Conservation (phyloP, 192 early-diverging fungal species). For the Gryganskiella cystojenkinii region DNA sequence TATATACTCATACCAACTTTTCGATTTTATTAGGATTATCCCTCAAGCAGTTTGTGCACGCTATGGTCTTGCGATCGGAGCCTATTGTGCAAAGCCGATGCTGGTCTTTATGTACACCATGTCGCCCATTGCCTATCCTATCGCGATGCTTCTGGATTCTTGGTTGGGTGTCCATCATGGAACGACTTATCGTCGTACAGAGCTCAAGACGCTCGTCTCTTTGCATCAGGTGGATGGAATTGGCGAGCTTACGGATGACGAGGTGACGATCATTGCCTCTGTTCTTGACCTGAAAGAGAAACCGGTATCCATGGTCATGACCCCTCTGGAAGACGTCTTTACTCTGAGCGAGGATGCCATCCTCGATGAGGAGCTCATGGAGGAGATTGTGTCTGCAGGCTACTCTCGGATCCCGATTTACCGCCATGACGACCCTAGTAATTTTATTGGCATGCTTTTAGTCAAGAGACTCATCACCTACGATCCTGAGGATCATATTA, state of each 20-base stretch:
- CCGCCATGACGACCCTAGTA: constrained; percentile 14
- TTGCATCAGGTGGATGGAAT: constrained; percentile 74
- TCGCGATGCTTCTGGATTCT: constrained; percentile 85
- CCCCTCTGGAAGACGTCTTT: constrained; percentile 66
- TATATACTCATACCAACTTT: neutral
- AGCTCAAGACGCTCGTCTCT: constrained; percentile 78
- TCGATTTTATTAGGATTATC: constrained; percentile 80
- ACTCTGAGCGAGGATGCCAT: constrained; percentile 62
- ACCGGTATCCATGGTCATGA: constrained; percentile 70
- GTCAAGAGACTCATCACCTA: constrained; percentile 58
- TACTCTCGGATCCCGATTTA: constrained; percentile 77
- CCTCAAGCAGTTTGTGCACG: constrained; percentile 92
- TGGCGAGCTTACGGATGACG: constrained; percentile 70
- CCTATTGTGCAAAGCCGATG: constrained; percentile 75
- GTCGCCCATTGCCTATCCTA: constrained; percentile 82
- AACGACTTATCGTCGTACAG: constrained; percentile 78
- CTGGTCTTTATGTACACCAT: constrained; percentile 57
- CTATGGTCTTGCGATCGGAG: constrained; percentile 90
- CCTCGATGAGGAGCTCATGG: constrained; percentile 61
- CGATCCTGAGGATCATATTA: constrained; percentile 66
- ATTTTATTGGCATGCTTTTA: constrained; percentile 24
- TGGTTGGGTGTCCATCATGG: constrained; percentile 84
- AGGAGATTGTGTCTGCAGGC: constrained; percentile 67
- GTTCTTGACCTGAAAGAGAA: constrained; percentile 74
- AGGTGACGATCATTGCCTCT: constrained; percentile 74